Evolutionary conservation across 225 moss, liverwort and hornwort species (phyloP).

Genomic region (Lunularia cruciata): DNA sequence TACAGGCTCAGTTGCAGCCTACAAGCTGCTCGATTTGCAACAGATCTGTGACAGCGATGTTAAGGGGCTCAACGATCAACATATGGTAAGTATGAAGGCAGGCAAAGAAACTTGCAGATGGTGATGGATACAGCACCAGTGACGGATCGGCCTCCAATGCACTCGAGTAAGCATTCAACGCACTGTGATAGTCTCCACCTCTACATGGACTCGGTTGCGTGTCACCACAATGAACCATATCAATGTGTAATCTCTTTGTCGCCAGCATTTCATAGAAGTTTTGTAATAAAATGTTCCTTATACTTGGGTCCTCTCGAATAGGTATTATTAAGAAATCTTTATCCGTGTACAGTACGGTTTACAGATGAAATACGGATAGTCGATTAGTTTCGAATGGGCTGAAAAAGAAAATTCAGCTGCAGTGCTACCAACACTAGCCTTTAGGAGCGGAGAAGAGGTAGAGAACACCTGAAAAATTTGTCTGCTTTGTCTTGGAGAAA

Average conservation of each 20-base stretch:
- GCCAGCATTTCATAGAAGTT: too few relatives aligned
- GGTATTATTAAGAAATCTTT: too few relatives aligned
- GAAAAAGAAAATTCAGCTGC: too few relatives aligned
- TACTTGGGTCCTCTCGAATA: too few relatives aligned
- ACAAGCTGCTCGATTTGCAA: slow-evolving; percentile 39
- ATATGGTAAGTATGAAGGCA: neutral
- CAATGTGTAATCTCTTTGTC: too few relatives aligned
- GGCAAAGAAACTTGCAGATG: neutral
- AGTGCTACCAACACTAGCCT: too few relatives aligned
- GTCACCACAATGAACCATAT: too few relatives aligned
- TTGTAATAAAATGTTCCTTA: too few relatives aligned
- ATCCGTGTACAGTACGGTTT: too few relatives aligned
- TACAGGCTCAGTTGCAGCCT: slow-evolving; percentile 30
- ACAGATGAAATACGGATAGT: too few relatives aligned
- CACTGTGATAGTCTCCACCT: slow-evolving; percentile 42
- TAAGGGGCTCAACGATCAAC: neutral
- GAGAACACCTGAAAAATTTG: slow-evolving; percentile 10
- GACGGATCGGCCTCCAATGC: slow-evolving; percentile 30
- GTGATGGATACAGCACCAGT: slow-evolving; percentile 12
- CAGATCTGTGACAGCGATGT: neutral
- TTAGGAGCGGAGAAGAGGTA: neutral
- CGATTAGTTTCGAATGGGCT: too few relatives aligned
- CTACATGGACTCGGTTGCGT: neutral
- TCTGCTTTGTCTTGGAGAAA: slow-evolving; percentile 19
- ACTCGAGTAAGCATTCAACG: slow-evolving; percentile 40